Percentiles rank a stretch among this genome's conserved stretches.
Evolutionary conservation across 257 asterid genomes (phyloP).

Genomic region (Thymus quinquecostatus): DNA sequence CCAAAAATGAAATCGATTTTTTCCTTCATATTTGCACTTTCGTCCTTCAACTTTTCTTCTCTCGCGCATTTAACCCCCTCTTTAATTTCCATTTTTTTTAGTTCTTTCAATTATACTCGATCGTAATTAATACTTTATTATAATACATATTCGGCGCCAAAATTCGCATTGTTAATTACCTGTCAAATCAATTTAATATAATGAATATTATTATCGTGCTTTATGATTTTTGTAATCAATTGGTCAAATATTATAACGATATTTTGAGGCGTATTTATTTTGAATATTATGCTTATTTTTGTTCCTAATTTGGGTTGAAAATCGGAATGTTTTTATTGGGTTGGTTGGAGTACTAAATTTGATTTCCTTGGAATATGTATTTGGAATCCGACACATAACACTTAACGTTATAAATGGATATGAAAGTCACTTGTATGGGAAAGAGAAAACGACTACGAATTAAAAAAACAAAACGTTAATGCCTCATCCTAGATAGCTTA

Average conservation of each 20-base stretch:
- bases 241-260: not conserved
- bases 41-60: conserved; percentile 14
- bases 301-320: conserved; percentile 6
- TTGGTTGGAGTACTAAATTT: not conserved
- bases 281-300: not conserved
- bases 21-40: conserved; percentile 32
- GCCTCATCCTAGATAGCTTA: not conserved
- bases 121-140: not conserved
- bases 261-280: not conserved
- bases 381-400: not conserved
- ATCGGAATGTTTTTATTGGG: not conserved
- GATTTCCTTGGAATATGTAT: not conserved
- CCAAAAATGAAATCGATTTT: conserved; percentile 30
- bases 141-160: not conserved
- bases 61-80: not conserved
- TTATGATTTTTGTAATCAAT: not conserved
- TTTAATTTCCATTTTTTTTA: not conserved
- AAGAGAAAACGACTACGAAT: not conserved
- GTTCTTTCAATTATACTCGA: not conserved
- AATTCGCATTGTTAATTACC: not conserved
- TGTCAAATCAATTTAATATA: not conserved
- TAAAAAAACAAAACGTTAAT: not conserved
- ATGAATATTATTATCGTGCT: not conserved
- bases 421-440: not conserved
- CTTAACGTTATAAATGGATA: not conserved